Evolutionary conservation across 768 basidiomycete genomes (phyloP).

Genomic region (Boletus pseudopeckii): DNA sequence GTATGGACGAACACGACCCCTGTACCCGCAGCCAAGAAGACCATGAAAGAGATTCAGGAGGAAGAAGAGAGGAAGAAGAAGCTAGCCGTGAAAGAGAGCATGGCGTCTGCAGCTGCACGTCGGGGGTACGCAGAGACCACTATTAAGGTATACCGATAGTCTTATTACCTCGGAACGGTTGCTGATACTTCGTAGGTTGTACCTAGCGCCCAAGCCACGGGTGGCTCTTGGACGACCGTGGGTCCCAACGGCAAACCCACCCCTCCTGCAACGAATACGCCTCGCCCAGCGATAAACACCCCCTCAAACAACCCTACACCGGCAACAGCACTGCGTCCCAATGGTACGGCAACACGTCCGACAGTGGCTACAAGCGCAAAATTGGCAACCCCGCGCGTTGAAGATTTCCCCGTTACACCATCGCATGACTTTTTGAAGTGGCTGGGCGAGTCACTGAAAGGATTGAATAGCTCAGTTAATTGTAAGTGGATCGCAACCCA

Average conservation of each 20-base stretch:
- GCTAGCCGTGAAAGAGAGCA: slow-evolving; percentile 54
- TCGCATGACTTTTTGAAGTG: slow-evolving; percentile 92
- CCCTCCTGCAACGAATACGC: slow-evolving; percentile 25
- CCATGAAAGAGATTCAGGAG: slow-evolving; percentile 98
- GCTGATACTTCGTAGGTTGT: slow-evolving; percentile 29
- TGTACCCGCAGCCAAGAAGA: slow-evolving; percentile 66
- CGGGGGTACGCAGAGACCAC: slow-evolving; percentile 79
- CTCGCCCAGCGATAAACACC: slow-evolving; percentile 36
- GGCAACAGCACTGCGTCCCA: slow-evolving; percentile 35
- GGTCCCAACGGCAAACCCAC: slow-evolving; percentile 69
- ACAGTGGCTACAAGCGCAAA: slow-evolving; percentile 35
- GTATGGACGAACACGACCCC: slow-evolving; percentile 75
- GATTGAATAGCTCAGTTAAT: slow-evolving; percentile 54
- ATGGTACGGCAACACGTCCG: slow-evolving; percentile 38
- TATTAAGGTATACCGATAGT: slow-evolving; percentile 51
- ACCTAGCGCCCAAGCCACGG: slow-evolving; percentile 34
- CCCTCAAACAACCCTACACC: slow-evolving; percentile 27
- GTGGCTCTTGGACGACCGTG: slow-evolving; percentile 82
- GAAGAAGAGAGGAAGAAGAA: slow-evolving; percentile 91
- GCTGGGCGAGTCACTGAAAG: slow-evolving; percentile 82
- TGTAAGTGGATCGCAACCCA: slow-evolving; percentile 35
- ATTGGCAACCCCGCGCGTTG: slow-evolving; percentile 39
- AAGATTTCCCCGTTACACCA: slow-evolving; percentile 64
- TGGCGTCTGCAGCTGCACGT: slow-evolving; percentile 53
- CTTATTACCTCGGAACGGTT: not conserved